Percentiles rank a stretch among this genome's conserved stretches.
Evolutionary conservation across 2,329 filamentous ascomycete species (phyloP).

Genomic region (Aureobasidium sp.): DNA sequence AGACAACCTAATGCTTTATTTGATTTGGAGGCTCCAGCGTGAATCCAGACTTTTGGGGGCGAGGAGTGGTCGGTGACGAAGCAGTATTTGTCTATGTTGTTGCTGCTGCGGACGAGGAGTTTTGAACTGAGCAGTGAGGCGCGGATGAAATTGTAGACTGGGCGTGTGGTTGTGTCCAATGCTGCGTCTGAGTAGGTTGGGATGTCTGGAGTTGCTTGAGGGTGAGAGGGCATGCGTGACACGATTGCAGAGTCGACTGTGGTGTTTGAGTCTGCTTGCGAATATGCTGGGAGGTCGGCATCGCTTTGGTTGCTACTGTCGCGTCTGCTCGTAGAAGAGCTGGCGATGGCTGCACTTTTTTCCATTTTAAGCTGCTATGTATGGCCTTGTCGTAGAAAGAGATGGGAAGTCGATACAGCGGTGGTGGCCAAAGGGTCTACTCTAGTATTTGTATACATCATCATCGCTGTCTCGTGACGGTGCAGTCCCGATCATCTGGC

Average conservation of each 20-base stretch:
- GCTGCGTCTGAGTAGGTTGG: not conserved
- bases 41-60: constrained; percentile 9
- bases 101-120: not conserved
- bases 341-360: not conserved
- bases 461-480: not conserved
- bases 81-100: constrained; percentile 1
- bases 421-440: not conserved
- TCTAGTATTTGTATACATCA: constrained; percentile 3
- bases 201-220: not conserved
- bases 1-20: constrained; percentile 6
- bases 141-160: not conserved
- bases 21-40: constrained; percentile 5
- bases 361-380: not conserved
- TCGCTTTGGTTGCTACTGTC: not conserved
- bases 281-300: not conserved
- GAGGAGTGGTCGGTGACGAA: not conserved
- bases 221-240: not conserved
- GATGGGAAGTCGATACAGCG: not conserved
- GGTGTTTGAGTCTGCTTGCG: not conserved
- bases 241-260: not conserved
- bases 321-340: not conserved
- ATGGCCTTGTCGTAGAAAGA: not conserved
- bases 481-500: not conserved
- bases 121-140: not conserved
- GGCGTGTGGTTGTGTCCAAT: not conserved